Evolutionary conservation across 73 alveolate genomes (phyloP), one percentile per base, ranked within the genome.

Genomic region (Urostyla sp.): DNA sequence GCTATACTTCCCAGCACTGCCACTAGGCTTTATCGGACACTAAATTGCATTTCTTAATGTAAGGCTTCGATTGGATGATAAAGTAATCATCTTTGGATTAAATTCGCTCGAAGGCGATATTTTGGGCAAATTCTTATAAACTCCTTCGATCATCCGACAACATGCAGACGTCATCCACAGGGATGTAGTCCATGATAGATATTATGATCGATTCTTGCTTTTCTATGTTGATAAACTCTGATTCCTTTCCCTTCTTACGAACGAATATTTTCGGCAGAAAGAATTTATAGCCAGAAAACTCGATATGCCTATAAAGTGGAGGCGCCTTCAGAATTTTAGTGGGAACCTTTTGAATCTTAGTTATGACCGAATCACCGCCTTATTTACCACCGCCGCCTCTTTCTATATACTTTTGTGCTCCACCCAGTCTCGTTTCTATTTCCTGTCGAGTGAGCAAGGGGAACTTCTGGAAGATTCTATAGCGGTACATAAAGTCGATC

Each of bases 1-100:
- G 34, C 21, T 79, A 72, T 13, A 87, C 85, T 45, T 77, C 86
- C 90, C 94, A 87, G 40, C 89, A 87, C 24, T 44, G 53, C 80
- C 89, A 78, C 11, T 38, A 43, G 6, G 94, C 94, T 69, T 61
- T 61, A 35, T 87, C 94, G 15, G 80, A 20, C 0, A 67, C 48
- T 35, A 87, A 21, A 44, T 87, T 87, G 43, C 28, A 38, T 73
- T 79, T 87, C 58, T 67, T 87, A 20, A 87, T 37, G 49, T 87
- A 87, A 0, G 94, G 94, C n/a, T 76, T 57, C 28, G 80, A 51
- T 31, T 56, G 11, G 58, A 69, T 78, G 23, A 59, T 78, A 67
- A 52, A 66, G n/a, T 35, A 38, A 13, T 84, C 31, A 5, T 50
- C 28, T 28, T 75, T 54, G 30, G 72, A 80, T 59, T 85, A 72